These are phyloP conservation scores for Helicocarpus griseus DNA, from an alignment of 2,329 filamentous ascomycete species.

Conservation along the genomic window DNA sequence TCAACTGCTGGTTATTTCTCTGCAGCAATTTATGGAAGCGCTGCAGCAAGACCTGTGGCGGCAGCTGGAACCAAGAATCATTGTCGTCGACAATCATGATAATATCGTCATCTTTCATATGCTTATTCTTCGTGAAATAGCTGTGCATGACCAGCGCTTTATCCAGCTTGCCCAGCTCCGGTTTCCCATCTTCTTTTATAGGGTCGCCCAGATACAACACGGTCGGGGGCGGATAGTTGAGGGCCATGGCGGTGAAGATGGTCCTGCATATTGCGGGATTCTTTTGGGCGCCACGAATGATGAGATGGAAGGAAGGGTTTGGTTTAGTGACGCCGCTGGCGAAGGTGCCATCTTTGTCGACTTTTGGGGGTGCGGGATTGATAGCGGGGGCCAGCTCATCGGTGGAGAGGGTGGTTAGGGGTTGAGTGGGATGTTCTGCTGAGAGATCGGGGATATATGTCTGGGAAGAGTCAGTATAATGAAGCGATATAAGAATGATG, in stretches of 20 bases:
- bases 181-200: slow-evolving; percentile 22
- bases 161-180: slow-evolving; percentile 32
- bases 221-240: slow-evolving; percentile 50
- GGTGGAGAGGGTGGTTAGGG: neutral
- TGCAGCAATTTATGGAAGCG: slow-evolving; percentile 49
- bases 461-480: neutral
- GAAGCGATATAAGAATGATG: neutral
- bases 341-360: slow-evolving; percentile 21
- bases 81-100: slow-evolving; percentile 55
- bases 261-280: slow-evolving; percentile 48
- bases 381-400: neutral
- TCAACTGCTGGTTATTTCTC: slow-evolving; percentile 45
- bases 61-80: slow-evolving; percentile 57
- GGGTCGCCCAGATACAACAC: slow-evolving; percentile 30
- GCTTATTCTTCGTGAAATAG: slow-evolving; percentile 39
- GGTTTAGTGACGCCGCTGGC: slow-evolving; percentile 24
- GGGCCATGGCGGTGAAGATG: slow-evolving; percentile 47
- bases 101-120: slow-evolving; percentile 50
- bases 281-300: slow-evolving; percentile 40
- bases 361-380: slow-evolving; percentile 9
- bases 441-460: slow-evolving; percentile 8
- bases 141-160: slow-evolving; percentile 37
- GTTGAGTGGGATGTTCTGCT: slow-evolving; percentile 1
- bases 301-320: slow-evolving; percentile 43
- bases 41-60: slow-evolving; percentile 51